A percentile compares a stretch with the other conserved stretches of the same genome.
Evolutionary conservation across 441 rosid species (phyloP).

Genomic region (Theobroma grandiflorum): DNA sequence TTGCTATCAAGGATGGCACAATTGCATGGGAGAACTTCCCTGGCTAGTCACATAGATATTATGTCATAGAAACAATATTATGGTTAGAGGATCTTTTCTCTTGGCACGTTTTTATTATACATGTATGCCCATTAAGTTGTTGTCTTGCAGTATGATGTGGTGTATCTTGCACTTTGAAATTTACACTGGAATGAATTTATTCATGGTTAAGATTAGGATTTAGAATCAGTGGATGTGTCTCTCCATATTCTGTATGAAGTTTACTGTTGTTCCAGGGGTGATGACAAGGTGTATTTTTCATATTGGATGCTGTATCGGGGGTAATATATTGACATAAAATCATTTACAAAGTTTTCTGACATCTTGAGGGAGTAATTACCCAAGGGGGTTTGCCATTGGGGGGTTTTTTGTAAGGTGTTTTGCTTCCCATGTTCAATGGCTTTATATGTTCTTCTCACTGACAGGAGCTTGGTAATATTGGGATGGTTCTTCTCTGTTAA

Average conservation of each 20-base stretch:
- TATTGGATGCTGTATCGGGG: background rate
- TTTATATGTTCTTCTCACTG: slow-evolving; percentile 13
- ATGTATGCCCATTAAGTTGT: slow-evolving; percentile 4
- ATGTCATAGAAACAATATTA: background rate
- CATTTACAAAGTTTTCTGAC: slow-evolving; percentile 5
- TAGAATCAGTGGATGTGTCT: background rate
- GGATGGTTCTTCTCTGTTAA: background rate
- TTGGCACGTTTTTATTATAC: background rate
- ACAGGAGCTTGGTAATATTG: background rate
- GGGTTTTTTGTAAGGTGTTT: slow-evolving; percentile 5
- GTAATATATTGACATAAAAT: background rate
- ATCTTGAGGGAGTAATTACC: slow-evolving; percentile 1
- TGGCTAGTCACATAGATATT: slow-evolving; percentile 14
- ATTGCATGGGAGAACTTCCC: slow-evolving; percentile 11
- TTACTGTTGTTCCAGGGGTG: background rate
- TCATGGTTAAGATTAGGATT: background rate
- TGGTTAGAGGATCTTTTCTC: slow-evolving; percentile 11
- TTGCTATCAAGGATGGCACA: slow-evolving; percentile 8
- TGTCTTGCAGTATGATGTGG: slow-evolving; percentile 10
- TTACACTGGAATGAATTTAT: background rate
- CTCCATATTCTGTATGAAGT: slow-evolving; percentile 6
- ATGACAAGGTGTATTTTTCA: background rate
- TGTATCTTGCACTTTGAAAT: slow-evolving; percentile 18
- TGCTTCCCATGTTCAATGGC: background rate
- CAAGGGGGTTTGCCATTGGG: background rate